Evolutionary conservation across 306 rosid genomes (phyloP).

Genomic region (Medicago truncatula): DNA sequence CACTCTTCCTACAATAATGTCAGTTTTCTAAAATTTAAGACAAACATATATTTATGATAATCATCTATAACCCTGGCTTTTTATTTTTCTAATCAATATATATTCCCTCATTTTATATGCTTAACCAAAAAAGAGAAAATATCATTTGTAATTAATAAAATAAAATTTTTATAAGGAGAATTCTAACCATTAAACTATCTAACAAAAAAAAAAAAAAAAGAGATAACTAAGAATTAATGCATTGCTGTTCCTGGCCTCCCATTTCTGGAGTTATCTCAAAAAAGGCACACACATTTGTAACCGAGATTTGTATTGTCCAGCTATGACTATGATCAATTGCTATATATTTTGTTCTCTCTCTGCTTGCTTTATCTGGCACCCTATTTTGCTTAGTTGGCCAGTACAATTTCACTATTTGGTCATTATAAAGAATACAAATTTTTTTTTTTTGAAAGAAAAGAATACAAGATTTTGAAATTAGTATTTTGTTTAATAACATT

Average conservation of each 20-base stretch:
- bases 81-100: background rate
- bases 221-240: slow-evolving; percentile 13
- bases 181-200: too few species aligned
- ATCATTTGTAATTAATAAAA: background rate
- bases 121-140: background rate
- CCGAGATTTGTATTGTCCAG: slow-evolving; percentile 36
- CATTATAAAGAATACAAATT: background rate
- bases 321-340: slow-evolving; percentile 3
- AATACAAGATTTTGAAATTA: background rate
- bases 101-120: background rate
- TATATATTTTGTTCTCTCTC: slow-evolving; percentile 1
- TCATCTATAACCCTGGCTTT: too few species aligned
- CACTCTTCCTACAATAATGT: slow-evolving; percentile 7
- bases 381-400: slow-evolving; percentile 26
- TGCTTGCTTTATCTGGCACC: slow-evolving; percentile 34
- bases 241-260: slow-evolving; percentile 27
- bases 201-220: too few species aligned
- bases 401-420: background rate
- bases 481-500: too few species aligned
- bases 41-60: background rate
- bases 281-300: slow-evolving; percentile 33
- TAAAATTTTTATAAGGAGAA: too few species aligned
- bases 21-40: slow-evolving; percentile 1
- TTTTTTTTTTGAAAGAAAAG: too few species aligned
- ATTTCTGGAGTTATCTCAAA: slow-evolving; percentile 34